Percentiles rank a stretch among this genome's conserved stretches.
Conservation (phyloP, 148 eudicot species). For the Euryodendron excelsum region DNA sequence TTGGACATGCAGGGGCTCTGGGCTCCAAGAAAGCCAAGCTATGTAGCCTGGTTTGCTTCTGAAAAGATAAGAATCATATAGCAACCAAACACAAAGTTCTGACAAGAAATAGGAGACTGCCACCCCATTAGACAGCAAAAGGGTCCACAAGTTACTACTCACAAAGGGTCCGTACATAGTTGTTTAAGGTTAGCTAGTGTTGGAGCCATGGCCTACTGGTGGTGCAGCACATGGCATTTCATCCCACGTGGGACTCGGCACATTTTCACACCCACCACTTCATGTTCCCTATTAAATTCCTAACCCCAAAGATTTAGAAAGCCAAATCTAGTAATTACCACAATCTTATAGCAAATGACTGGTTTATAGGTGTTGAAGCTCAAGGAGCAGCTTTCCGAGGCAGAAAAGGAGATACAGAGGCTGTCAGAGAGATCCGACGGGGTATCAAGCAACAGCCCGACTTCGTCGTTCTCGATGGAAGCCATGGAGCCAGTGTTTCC, state of each 20-base stretch:
- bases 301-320: neutral
- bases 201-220: neutral
- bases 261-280: neutral
- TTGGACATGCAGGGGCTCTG: neutral
- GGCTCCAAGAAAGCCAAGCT: neutral
- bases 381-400: constrained; percentile 49
- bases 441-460: constrained; percentile 57
- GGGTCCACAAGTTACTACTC: neutral
- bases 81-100: neutral
- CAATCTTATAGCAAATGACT: neutral
- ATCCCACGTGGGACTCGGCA: constrained; percentile 17
- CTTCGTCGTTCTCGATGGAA: constrained; percentile 55
- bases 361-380: constrained; percentile 40
- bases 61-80: neutral
- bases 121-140: constrained; percentile 24
- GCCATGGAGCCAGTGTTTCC: constrained; percentile 31
- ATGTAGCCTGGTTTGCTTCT: neutral
- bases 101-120: constrained; percentile 18
- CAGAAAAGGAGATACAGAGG: constrained; percentile 53
- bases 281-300: neutral
- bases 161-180: constrained; percentile 24
- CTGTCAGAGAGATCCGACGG: constrained; percentile 37
- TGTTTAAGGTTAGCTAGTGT: constrained; percentile 8
- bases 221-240: constrained; percentile 30
- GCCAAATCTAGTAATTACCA: neutral